Conservation (phyloP, 2,329 filamentous ascomycete genomes). For the Tolypocladium cylindrosporum region DNA sequence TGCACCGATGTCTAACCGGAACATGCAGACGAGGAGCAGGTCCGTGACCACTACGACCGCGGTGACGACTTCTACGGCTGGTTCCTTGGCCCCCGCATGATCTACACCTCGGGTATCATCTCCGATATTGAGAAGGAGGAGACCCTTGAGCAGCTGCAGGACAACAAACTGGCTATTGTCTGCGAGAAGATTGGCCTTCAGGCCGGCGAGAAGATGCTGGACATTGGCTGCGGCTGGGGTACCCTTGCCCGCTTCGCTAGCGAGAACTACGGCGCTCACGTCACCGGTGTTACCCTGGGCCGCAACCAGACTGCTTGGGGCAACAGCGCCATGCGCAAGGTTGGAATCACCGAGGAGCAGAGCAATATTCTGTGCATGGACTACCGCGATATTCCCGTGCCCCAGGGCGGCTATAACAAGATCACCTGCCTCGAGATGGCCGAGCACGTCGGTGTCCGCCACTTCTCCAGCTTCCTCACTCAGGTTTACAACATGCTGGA, state of each 20-base stretch:
- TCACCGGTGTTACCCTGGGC: constrained; percentile 85
- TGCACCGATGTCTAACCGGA: not conserved
- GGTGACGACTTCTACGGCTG: constrained; percentile 98
- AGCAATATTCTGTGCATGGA: constrained; percentile 92
- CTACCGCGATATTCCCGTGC: constrained; percentile 85
- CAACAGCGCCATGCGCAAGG: constrained; percentile 76
- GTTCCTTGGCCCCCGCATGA: constrained; percentile 98
- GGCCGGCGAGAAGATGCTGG: constrained; percentile 72
- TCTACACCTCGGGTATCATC: constrained; percentile 94
- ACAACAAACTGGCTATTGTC: constrained; percentile 92
- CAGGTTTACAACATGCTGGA: constrained; percentile 95
- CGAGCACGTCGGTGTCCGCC: constrained; percentile 92
- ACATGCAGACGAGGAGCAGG: constrained; percentile 71
- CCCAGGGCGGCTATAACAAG: constrained; percentile 66
- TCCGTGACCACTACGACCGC: constrained; percentile 93
- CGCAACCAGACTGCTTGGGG: constrained; percentile 97
- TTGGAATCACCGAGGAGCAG: constrained; percentile 76
- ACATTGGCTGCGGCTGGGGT: constrained; percentile 97
- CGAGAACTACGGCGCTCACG: constrained; percentile 78
- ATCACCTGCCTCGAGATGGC: constrained; percentile 98
- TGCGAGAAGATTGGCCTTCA: constrained; percentile 91
- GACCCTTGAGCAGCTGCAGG: constrained; percentile 86
- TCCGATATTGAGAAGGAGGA: constrained; percentile 82
- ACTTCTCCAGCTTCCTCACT: constrained; percentile 69
- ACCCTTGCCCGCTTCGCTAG: constrained; percentile 90